These are phyloP conservation scores for Xylariaceae sp. DNA, from an alignment of 2,329 filamentous ascomycete genomes.

Conservation along the genomic window DNA sequence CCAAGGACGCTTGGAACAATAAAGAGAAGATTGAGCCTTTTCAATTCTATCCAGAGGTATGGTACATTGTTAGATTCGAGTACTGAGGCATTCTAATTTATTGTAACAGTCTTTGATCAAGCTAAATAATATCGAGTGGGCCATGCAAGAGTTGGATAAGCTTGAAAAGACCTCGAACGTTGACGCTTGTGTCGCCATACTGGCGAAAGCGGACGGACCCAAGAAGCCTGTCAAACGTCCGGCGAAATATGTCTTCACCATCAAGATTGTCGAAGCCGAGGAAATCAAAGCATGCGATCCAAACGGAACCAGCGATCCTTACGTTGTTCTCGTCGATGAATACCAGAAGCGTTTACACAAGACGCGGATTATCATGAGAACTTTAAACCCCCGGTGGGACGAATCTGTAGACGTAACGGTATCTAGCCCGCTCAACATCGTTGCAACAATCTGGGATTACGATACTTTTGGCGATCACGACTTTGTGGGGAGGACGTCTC, in stretches of 20 bases:
- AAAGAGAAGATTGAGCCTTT: conserved; percentile 95
- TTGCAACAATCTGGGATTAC: conserved; percentile 97
- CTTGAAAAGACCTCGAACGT: conserved; percentile 87
- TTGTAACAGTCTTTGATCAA: conserved; percentile 80
- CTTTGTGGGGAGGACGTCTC: conserved; percentile 90
- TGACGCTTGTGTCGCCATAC: conserved; percentile 79
- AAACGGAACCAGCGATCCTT: conserved; percentile 90
- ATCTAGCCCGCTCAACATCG: conserved; percentile 83
- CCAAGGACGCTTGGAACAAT: conserved; percentile 86
- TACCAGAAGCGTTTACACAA: conserved; percentile 96
- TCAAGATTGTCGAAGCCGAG: conserved; percentile 97
- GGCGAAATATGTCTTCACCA: conserved; percentile 93
- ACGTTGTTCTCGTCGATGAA: conserved; percentile 94
- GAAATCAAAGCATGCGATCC: conserved; percentile 98
- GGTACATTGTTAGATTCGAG: conserved; percentile 24
- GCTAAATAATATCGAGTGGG: conserved; percentile 95
- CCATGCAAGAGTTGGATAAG: conserved; percentile 85
- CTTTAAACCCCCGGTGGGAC: conserved; percentile 92
- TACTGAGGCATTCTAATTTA: conserved; percentile 29
- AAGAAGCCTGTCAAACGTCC: conserved; percentile 61
- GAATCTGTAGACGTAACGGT: conserved; percentile 96
- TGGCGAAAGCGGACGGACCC: conserved; percentile 70
- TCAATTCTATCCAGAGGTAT: conserved; percentile 88
- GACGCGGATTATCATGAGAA: conserved; percentile 85
- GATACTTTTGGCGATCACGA: conserved; percentile 97